phyloP scores from a whole-genome alignment of 495 filamentous ascomycete genomes.

The Neurospora sp. region DNA sequence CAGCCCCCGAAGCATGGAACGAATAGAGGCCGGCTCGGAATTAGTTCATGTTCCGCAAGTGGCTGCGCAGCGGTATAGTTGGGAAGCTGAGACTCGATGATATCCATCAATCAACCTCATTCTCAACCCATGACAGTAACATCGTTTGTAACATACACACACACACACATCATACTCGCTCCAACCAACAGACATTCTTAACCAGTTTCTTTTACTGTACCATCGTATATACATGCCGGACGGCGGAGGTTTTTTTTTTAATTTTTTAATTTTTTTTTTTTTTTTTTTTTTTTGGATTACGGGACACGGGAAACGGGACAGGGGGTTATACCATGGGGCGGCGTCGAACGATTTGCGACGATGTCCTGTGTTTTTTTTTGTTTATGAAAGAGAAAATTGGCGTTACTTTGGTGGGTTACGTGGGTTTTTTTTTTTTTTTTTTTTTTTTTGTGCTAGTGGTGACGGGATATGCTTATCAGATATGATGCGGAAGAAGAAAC shows the following conservation, averaged over 20 bases:
- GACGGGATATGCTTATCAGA: not conserved
- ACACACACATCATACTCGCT: not conserved
- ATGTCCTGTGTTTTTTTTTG: not conserved
- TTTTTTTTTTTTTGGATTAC: not conserved
- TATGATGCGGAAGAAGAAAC: not conserved
- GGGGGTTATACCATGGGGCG: not conserved
- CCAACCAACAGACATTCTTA: not conserved
- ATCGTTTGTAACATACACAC: not conserved
- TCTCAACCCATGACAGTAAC: not conserved
- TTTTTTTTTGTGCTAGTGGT: not conserved
- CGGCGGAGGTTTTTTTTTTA: not conserved
- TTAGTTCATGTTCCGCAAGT: constrained; percentile 42
- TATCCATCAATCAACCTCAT: too few relatives aligned
- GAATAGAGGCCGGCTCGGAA: constrained; percentile 30
- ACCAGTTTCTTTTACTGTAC: not conserved
- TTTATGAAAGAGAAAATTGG: not conserved
- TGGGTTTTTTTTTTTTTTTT: not conserved
- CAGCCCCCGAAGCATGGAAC: constrained; percentile 27
- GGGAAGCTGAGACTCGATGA: constrained; percentile 28
- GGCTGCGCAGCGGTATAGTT: constrained; percentile 41
- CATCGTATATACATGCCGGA: not conserved
- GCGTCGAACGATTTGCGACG: not conserved
- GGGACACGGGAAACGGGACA: not conserved
- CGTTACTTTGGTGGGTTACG: not conserved
- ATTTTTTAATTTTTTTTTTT: too few relatives aligned